phyloP scores from a whole-genome alignment of 2,329 filamentous ascomycete species.

The Sporothrix protearum region DNA sequence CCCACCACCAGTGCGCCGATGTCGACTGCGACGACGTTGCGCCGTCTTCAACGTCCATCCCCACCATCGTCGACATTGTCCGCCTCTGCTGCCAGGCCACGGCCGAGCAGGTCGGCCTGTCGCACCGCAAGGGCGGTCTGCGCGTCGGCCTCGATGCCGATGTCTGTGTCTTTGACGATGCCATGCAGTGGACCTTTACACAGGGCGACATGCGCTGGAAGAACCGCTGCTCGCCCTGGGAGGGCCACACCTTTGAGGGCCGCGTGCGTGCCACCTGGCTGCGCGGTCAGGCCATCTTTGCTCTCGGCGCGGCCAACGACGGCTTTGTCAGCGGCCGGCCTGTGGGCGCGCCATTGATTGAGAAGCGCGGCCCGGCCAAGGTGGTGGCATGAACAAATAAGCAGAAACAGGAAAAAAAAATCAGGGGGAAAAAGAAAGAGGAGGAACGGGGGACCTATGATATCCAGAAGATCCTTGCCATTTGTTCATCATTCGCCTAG shows the following conservation, averaged over 20 bases:
- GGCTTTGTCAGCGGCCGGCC: conserved; percentile 52
- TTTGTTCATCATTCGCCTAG: not conserved
- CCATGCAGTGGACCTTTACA: conserved; percentile 69
- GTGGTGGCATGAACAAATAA: not conserved
- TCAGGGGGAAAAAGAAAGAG: not conserved
- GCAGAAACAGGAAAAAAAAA: too few species aligned
- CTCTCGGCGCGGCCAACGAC: conserved; percentile 52
- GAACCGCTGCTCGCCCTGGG: conserved; percentile 88
- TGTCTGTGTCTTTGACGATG: conserved; percentile 86
- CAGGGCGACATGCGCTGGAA: conserved; percentile 85
- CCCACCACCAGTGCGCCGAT: conserved; percentile 18
- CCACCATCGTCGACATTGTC: conserved; percentile 71
- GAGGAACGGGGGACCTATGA: not conserved
- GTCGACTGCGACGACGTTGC: conserved; percentile 23
- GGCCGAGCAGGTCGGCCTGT: conserved; percentile 79
- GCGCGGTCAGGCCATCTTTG: conserved; percentile 70
- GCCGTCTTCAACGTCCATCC: conserved; percentile 42
- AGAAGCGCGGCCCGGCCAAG: conserved; percentile 24
- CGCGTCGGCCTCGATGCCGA: conserved; percentile 82
- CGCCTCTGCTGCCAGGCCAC: conserved; percentile 83
- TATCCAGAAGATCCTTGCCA: not conserved
- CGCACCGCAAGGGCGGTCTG: conserved; percentile 76
- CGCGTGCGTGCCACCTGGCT: conserved; percentile 84
- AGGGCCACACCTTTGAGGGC: conserved; percentile 72
- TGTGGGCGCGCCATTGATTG: conserved; percentile 50